These are phyloP conservation scores for Phytopythium montanum DNA, from an alignment of 352 stramenopile species.

Conservation along the genomic window DNA sequence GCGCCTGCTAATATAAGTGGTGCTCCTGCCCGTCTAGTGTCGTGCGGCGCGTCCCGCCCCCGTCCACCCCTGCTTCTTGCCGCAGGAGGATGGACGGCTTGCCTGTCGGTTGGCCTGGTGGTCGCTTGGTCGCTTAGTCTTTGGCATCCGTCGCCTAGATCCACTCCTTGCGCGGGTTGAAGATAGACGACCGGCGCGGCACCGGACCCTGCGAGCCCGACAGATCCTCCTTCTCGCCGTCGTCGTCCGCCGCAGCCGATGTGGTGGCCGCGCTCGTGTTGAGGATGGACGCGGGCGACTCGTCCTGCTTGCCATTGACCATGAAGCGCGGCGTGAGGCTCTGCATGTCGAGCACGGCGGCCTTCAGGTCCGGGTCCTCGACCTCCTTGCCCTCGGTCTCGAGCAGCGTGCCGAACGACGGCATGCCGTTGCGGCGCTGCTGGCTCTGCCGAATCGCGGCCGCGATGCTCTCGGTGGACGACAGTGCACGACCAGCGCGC, in stretches of 20 bases:
- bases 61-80: slow-evolving; percentile 15
- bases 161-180: slow-evolving; percentile 40
- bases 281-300: slow-evolving; percentile 23
- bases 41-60: slow-evolving; percentile 4
- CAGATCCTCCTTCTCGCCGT: slow-evolving; percentile 4
- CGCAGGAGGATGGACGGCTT: neutral
- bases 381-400: slow-evolving; percentile 18
- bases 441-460: slow-evolving; percentile 21
- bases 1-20: slow-evolving; percentile 7
- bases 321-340: slow-evolving; percentile 25
- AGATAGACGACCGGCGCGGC: slow-evolving; percentile 32
- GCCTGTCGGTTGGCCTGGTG: neutral
- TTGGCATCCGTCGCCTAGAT: slow-evolving; percentile 14
- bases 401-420: slow-evolving; percentile 26
- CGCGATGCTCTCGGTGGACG: slow-evolving; percentile 35
- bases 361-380: slow-evolving; percentile 17
- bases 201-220: slow-evolving; percentile 5
- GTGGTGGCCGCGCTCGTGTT: slow-evolving; percentile 18
- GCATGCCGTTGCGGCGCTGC: slow-evolving; percentile 23
- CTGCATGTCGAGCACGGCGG: slow-evolving; percentile 26
- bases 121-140: slow-evolving; percentile 2
- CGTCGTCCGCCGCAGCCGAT: slow-evolving; percentile 8
- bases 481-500: slow-evolving; percentile 26
- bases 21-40: slow-evolving; percentile 20
- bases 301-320: slow-evolving; percentile 14